Evolutionary conservation across 2,329 filamentous ascomycete species (phyloP), one percentile per base, ranked within the genome.

Genomic region (Colletotrichum sublineola): DNA sequence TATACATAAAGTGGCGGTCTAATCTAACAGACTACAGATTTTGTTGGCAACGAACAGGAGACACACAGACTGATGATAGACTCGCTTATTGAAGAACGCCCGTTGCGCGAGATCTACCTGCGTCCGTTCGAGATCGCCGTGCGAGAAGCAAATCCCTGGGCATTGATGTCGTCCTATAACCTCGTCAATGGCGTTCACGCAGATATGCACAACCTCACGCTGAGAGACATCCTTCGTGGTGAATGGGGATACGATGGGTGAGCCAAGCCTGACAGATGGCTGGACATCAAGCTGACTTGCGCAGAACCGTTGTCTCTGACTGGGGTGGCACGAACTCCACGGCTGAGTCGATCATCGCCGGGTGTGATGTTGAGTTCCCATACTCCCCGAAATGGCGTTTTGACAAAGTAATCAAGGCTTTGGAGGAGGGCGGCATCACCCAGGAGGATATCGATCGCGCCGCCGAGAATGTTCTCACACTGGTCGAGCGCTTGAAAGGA

Each of bases 51-150:
- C 71, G 92, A 94, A 78, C 90, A 93, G 78, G 92, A 94, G 79
- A 93, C 92, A 0, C 83, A 90, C 77, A 86, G 91, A 64, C 84
- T 91, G 75, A 91, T 88, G 0, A 87, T 93, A 71, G 86, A 93
- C 79, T 90, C 90, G 3, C 82, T 89, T 38, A 85, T 94, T 58
- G 86, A 88, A 38, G 91, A 94, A 76, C 85, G 92, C 46, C 86
- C 91, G 3, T 81, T 94, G 38, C 86, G 92, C 38, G 92, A 94
- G 78, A 83, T 94, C 0, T 94, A 94, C 75, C 86, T 94, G n/a
- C 89, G 90, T 57, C 92, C 92, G 0, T 94, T 94, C 74, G 91
- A 94, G 81, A 93, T 94, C 77, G 91, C 91, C 0, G 84, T 94
- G 50, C 85, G 91, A 56, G 90, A 93, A 75, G 89, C 91, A 18